Evolutionary conservation across 768 basidiomycete species (phyloP), one percentile per base, ranked within the genome.

Genomic region (Cubamyces lactineus): DNA sequence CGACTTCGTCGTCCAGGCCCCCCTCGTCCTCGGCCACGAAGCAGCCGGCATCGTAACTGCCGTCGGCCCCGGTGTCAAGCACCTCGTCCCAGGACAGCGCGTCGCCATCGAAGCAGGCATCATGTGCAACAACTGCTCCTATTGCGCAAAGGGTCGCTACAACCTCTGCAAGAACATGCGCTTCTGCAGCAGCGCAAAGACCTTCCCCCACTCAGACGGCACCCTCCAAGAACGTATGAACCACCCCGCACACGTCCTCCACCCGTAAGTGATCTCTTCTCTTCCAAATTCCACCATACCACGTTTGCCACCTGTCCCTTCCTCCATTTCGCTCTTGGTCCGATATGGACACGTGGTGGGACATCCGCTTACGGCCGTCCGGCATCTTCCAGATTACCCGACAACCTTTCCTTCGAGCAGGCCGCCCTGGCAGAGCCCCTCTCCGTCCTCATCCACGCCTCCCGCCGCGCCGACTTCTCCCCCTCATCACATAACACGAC

Each of bases 41-140:
- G 83, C 94, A 0, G 86, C 92, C n/a, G 96, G 95, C 38, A 75
- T 92, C 70, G 79, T 98, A 69, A 88, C 89, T 58, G 88, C 92
- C n/a, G 81, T 96, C 59, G 91, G 91, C 12, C 82, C 87, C 13
- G 86, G 86, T 17, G 87, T 88, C 46, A 81, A 78, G 65, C 70
- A 82, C 70, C 77, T 94, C 61, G 73, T 77, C 15, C 83, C 88
- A 21, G 94, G 95, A 39, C 90, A 94, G 73, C 87, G 92, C 56
- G 95, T 98, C 54, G 96, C 94, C 26, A 90, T 98, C 73, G 96
- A 98, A 74, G 91, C 92, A 5, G 96, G 96, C 28, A 86, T 96
- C 72, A 87, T 88, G 81, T 98, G 96, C 77, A 84, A 85, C 59
- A 79, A 79, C 43, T 94, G 92, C 76, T 74, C 78, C 34, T 87